These are phyloP conservation scores for Dendrothele bispora DNA, from an alignment of 768 basidiomycete genomes.

Conservation along the genomic window DNA sequence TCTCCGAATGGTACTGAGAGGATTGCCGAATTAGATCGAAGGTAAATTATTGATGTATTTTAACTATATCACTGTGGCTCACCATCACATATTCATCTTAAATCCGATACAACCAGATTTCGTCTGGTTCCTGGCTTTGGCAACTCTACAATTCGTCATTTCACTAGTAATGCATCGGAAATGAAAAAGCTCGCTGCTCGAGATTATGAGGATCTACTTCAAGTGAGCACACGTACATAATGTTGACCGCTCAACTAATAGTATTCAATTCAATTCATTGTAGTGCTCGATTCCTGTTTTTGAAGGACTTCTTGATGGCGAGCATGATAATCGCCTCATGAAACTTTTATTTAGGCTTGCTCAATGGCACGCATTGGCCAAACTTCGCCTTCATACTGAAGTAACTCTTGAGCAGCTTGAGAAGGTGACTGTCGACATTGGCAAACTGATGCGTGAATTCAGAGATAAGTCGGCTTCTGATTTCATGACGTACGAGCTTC, in stretches of 20 bases:
- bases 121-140: constrained; percentile 17
- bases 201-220: constrained; percentile 31
- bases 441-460: constrained; percentile 8
- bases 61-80: too few relatives aligned
- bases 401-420: constrained; percentile 19
- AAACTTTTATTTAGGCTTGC: constrained; percentile 22
- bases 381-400: constrained; percentile 31
- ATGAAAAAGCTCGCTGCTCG: constrained; percentile 29
- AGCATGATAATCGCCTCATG: constrained; percentile 4
- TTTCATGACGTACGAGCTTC: constrained; percentile 5
- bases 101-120: constrained; percentile 8
- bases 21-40: constrained; percentile 10
- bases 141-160: background rate
- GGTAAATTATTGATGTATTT: constrained; percentile 7
- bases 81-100: background rate
- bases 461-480: background rate
- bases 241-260: too few relatives aligned
- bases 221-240: constrained; percentile 17
- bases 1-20: constrained; percentile 8
- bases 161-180: constrained; percentile 10
- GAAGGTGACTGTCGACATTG: background rate
- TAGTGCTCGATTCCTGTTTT: constrained; percentile 32
- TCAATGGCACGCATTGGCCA: constrained; percentile 34
- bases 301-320: constrained; percentile 25
- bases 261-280: too few relatives aligned